Evolutionary conservation across 2,329 filamentous ascomycete species (phyloP), one percentile per base, ranked within the genome.

Genomic region (Fusarium mangiferae): DNA sequence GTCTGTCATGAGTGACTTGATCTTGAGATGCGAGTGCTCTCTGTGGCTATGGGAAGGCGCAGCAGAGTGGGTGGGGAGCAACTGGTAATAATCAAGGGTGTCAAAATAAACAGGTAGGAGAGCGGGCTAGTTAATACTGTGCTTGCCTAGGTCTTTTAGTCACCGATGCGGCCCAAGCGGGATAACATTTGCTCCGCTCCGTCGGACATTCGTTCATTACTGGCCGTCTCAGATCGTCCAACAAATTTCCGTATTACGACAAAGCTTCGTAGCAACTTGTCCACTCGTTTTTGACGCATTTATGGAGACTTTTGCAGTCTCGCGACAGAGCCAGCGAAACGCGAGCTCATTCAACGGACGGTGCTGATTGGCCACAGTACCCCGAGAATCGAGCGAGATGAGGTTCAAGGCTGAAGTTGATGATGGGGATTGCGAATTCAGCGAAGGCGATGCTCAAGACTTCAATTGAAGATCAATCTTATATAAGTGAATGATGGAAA

Each of bases 281-380:
- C 62, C 68, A 66, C 66, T 70, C 61, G 42, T 59, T 52, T 52
- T 52, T 3, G 13, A 3, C 30, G 49, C 49, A 52, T 36, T 52
- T 52, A n/a, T 36, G 49, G 49, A 26, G 49, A 26, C 49, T 22
- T 26, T 36, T 12, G 7, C 3, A 9, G 41, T 35, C 36, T 71
- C 55, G 67, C 49, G 59, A 28, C 11, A 39, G 36, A 13, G 18
- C 26, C 35, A 62, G 67, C 68, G 68, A 71, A 62, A 65, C n/a
- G 56, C 68, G 68, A 67, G 55, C 28, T 45, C 17, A 17, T 24
- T 33, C 24, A 68, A 35, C 8, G 3, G 5, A 7, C 0, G 41
- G 2, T 35, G n/a, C 20, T 67, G 30, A 52, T 52, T 68, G 63
- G 62, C 14, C 26, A 22, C 9, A 22, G 7, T 1, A 18, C 12